Evolutionary conservation across 805 yeast species (phyloP).

Genomic region (Candida nanaspora): DNA sequence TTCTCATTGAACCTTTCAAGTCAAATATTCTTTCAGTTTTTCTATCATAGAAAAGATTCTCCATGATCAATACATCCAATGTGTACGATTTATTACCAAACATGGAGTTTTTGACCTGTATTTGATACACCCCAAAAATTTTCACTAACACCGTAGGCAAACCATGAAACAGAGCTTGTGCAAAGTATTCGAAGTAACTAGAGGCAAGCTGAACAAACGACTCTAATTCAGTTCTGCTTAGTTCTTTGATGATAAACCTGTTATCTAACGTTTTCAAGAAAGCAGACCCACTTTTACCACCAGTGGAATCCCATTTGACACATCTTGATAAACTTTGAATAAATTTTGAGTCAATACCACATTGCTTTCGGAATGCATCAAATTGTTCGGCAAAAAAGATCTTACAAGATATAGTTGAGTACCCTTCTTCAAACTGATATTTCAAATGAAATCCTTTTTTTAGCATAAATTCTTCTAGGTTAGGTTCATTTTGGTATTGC

Average conservation of each 20-base stretch:
- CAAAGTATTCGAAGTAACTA: slow-evolving; percentile 90
- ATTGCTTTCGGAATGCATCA: slow-evolving; percentile 83
- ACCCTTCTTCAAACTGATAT: slow-evolving; percentile 85
- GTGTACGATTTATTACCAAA: slow-evolving; percentile 66
- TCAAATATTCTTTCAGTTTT: slow-evolving; percentile 85
- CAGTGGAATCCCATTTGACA: slow-evolving; percentile 90
- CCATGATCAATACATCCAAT: slow-evolving; percentile 93
- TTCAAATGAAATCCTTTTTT: slow-evolving; percentile 85
- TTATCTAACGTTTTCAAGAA: slow-evolving; percentile 90
- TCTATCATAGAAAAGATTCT: slow-evolving; percentile 80
- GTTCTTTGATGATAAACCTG: slow-evolving; percentile 81
- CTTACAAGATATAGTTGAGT: slow-evolving; percentile 80
- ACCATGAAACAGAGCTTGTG: slow-evolving; percentile 91
- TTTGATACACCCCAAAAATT: slow-evolving; percentile 92
- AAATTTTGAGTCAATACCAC: slow-evolving; percentile 68
- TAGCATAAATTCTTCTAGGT: slow-evolving; percentile 62
- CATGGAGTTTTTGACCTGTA: slow-evolving; percentile 73
- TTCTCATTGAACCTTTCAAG: slow-evolving; percentile 95
- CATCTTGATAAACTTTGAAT: slow-evolving; percentile 90
- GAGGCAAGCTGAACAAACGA: slow-evolving; percentile 95
- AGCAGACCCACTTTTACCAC: slow-evolving; percentile 95
- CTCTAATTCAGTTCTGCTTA: slow-evolving; percentile 82
- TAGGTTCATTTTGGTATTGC: slow-evolving; percentile 7
- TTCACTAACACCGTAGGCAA: slow-evolving; percentile 92
- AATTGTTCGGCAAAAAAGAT: slow-evolving; percentile 94